A percentile compares a stretch with the other conserved stretches of the same genome.
These are phyloP conservation scores for Geosmithia putterillii DNA, from an alignment of 2,329 filamentous ascomycete species.

Conservation along the genomic window DNA sequence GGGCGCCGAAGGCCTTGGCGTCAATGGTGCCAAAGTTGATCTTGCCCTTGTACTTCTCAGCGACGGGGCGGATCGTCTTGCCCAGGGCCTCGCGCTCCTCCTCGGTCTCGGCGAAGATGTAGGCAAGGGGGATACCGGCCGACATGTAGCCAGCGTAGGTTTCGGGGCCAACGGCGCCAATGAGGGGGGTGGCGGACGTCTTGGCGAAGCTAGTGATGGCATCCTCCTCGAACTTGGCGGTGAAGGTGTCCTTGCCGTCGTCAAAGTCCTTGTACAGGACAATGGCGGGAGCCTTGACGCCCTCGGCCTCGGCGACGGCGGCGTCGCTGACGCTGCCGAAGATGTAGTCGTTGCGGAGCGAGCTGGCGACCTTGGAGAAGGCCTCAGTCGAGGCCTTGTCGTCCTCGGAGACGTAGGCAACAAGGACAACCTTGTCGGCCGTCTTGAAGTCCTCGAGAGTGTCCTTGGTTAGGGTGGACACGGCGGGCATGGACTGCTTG, in stretches of 20 bases:
- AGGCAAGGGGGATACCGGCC: constrained; percentile 82
- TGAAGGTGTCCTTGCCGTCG: constrained; percentile 81
- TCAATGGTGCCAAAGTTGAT: constrained; percentile 99
- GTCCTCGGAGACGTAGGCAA: constrained; percentile 72
- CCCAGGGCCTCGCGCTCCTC: constrained; percentile 79
- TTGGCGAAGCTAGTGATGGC: constrained; percentile 75
- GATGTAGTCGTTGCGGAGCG: constrained; percentile 79
- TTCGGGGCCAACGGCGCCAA: constrained; percentile 93
- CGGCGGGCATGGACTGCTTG: constrained; percentile 91
- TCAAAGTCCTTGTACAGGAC: constrained; percentile 98
- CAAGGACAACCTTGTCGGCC: constrained; percentile 88
- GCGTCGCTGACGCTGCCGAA: constrained; percentile 83
- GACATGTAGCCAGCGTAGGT: constrained; percentile 95
- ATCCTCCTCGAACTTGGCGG: constrained; percentile 66
- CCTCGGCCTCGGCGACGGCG: constrained; percentile 77
- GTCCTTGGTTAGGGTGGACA: constrained; percentile 70
- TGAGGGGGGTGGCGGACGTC: constrained; percentile 73
- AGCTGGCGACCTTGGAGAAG: constrained; percentile 61
- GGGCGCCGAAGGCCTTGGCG: constrained; percentile 83
- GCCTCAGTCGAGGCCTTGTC: constrained; percentile 82
- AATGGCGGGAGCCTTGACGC: constrained; percentile 73
- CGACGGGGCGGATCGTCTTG: constrained; percentile 69
- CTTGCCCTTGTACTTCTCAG: constrained; percentile 82
- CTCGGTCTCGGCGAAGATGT: constrained; percentile 88
- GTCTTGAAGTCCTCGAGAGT: constrained; percentile 94